Percentiles rank a stretch among this genome's conserved stretches.
Evolutionary conservation across 345 rosid species (phyloP).

Genomic region (Theobroma cacao): DNA sequence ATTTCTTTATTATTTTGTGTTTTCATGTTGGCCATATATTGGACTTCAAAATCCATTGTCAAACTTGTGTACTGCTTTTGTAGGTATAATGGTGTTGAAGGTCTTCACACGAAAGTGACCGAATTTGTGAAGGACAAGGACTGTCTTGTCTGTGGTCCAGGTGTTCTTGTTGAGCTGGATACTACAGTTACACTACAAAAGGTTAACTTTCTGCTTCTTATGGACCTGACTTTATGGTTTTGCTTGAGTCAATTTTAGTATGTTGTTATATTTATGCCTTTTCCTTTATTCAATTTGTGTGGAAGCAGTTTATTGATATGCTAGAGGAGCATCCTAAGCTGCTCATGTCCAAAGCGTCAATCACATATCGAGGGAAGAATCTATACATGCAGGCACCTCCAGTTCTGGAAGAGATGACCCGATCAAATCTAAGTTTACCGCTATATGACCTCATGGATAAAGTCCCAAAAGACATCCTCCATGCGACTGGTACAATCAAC

Average conservation of each 20-base stretch:
- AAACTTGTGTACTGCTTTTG: conserved; percentile 11
- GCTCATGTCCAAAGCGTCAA: conserved; percentile 70
- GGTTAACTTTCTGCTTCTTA: conserved; percentile 41
- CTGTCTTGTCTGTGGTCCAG: conserved; percentile 97
- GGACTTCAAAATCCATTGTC: background rate
- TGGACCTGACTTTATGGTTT: background rate
- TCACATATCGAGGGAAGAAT: conserved; percentile 53
- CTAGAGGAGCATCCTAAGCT: conserved; percentile 82
- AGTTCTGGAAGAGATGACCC: conserved; percentile 83
- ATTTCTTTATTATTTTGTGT: background rate
- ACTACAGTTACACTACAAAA: conserved; percentile 65
- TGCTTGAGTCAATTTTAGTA: no score
- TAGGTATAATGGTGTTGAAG: conserved; percentile 90
- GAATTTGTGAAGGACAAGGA: conserved; percentile 77
- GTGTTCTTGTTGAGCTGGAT: conserved; percentile 78
- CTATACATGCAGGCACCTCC: conserved; percentile 97
- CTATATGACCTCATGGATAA: conserved; percentile 82
- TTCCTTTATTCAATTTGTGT: conserved; percentile 3
- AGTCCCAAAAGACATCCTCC: conserved; percentile 47
- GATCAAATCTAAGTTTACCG: conserved; percentile 57
- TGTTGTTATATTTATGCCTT: background rate
- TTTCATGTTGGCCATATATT: background rate
- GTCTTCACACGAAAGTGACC: conserved; percentile 83
- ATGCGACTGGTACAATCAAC: conserved; percentile 52
- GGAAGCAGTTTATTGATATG: conserved; percentile 64